These are phyloP conservation scores for Mycena olivaceomarginata DNA, from an alignment of 768 basidiomycete genomes.

Conservation along the genomic window DNA sequence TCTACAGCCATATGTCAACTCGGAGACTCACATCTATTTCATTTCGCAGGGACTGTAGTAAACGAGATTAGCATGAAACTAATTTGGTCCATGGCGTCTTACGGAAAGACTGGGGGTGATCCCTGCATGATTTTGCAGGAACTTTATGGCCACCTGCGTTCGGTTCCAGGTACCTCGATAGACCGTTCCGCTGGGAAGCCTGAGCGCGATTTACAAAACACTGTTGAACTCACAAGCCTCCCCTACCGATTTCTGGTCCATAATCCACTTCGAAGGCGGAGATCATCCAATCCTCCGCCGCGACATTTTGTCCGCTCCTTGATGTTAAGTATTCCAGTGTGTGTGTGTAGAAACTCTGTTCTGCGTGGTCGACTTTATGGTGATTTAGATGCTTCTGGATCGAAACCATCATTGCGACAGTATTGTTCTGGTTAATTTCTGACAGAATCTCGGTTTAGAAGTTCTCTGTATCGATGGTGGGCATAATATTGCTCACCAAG, in stretches of 20 bases:
- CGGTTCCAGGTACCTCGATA: slow-evolving; percentile 29
- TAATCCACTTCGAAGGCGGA: slow-evolving; percentile 41
- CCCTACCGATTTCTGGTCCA: slow-evolving; percentile 32
- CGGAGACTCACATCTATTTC: slow-evolving; percentile 5
- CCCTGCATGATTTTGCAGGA: slow-evolving; percentile 16
- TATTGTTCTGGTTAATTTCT: slow-evolving; percentile 42
- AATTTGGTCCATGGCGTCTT: background rate
- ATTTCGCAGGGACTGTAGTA: background rate
- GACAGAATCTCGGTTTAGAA: no score
- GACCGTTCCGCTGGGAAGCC: slow-evolving; percentile 11
- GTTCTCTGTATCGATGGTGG: background rate
- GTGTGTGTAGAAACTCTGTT: slow-evolving; percentile 37
- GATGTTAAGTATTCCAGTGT: slow-evolving; percentile 31
- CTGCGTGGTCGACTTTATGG: background rate
- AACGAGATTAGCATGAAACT: background rate
- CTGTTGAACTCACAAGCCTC: slow-evolving; percentile 37
- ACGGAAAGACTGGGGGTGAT: background rate
- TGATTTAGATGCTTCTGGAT: slow-evolving; percentile 32
- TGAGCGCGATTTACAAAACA: background rate
- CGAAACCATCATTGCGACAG: slow-evolving; percentile 41
- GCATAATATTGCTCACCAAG: slow-evolving; percentile 1
- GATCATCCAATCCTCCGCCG: slow-evolving; percentile 43
- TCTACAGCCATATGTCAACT: no score
- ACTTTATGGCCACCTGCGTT: slow-evolving; percentile 30
- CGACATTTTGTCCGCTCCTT: slow-evolving; percentile 31